These are phyloP conservation scores for Limnanthes douglasii DNA, from an alignment of 345 rosid genomes.

Conservation along the genomic window DNA sequence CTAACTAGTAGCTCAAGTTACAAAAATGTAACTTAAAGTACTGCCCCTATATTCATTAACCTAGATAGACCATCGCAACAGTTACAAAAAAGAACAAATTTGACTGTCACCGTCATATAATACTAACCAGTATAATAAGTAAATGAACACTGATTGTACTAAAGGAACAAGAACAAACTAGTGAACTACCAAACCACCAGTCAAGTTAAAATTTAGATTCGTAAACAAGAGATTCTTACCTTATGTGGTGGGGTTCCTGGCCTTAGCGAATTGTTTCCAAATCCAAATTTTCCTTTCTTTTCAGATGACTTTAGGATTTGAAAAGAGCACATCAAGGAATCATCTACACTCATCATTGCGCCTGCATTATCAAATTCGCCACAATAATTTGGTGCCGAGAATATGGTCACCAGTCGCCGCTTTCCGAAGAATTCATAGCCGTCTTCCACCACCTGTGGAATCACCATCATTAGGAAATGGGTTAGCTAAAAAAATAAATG, in stretches of 20 bases:
- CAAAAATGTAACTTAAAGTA: too few species aligned
- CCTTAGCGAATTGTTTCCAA: constrained; percentile 18
- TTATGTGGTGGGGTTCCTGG: constrained; percentile 12
- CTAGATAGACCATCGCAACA: too few species aligned
- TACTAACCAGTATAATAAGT: too few species aligned
- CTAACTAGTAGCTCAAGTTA: too few species aligned
- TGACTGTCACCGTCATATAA: too few species aligned
- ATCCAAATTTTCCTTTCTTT: constrained; percentile 26
- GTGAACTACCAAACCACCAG: too few species aligned
- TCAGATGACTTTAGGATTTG: constrained; percentile 70
- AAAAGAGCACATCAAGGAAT: constrained; percentile 67
- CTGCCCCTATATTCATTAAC: too few species aligned
- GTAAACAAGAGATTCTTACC: constrained; percentile 3
- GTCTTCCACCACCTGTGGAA: constrained; percentile 71
- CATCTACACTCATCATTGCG: constrained; percentile 61
- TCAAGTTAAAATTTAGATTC: too few species aligned
- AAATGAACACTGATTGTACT: too few species aligned
- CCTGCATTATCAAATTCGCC: constrained; percentile 81
- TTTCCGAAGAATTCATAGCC: constrained; percentile 77
- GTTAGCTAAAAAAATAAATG: background rate
- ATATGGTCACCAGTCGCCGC: constrained; percentile 69
- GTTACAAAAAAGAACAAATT: too few species aligned
- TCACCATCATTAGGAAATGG: constrained; percentile 3
- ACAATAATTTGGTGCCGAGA: constrained; percentile 80
- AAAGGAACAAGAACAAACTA: too few species aligned